Evolutionary conservation across 2,329 filamentous ascomycete species (phyloP).

Genomic region (Emydomyces testavorans): DNA sequence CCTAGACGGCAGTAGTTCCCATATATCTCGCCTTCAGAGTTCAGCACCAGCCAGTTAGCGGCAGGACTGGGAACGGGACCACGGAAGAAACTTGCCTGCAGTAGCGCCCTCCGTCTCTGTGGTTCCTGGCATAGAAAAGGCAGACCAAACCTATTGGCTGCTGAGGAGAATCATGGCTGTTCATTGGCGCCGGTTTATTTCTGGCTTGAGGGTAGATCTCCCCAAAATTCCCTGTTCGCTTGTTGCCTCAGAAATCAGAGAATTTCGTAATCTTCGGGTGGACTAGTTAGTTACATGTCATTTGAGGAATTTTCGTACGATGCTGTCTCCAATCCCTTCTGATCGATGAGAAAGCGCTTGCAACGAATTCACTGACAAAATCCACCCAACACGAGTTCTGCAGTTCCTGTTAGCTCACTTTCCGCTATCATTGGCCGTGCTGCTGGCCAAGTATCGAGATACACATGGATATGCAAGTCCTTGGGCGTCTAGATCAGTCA

Average conservation of each 20-base stretch:
- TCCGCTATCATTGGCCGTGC: constrained; percentile 1
- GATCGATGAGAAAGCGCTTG: no score
- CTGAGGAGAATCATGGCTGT: not conserved
- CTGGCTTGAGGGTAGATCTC: not conserved
- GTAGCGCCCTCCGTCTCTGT: constrained; percentile 12
- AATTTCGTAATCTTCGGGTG: no score
- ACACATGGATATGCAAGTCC: constrained; percentile 10
- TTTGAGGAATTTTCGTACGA: no score
- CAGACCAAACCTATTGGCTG: constrained; percentile 3
- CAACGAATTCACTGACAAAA: no score
- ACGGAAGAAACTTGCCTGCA: constrained; percentile 15
- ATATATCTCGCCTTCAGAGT: no score
- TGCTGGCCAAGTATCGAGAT: constrained; percentile 4
- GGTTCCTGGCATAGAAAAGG: constrained; percentile 10
- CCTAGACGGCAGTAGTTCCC: not conserved
- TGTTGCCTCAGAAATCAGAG: no score
- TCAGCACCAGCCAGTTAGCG: constrained; percentile 6
- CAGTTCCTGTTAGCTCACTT: not conserved
- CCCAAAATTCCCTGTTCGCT: no score
- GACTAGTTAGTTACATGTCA: no score
- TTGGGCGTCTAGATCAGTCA: constrained; percentile 7
- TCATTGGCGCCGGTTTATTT: not conserved
- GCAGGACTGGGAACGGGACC: constrained; percentile 12
- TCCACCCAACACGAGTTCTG: constrained; percentile 7
- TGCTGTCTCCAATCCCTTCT: not conserved